phyloP scores from a whole-genome alignment of 345 rosid genomes.

The Litchi chinensis region DNA sequence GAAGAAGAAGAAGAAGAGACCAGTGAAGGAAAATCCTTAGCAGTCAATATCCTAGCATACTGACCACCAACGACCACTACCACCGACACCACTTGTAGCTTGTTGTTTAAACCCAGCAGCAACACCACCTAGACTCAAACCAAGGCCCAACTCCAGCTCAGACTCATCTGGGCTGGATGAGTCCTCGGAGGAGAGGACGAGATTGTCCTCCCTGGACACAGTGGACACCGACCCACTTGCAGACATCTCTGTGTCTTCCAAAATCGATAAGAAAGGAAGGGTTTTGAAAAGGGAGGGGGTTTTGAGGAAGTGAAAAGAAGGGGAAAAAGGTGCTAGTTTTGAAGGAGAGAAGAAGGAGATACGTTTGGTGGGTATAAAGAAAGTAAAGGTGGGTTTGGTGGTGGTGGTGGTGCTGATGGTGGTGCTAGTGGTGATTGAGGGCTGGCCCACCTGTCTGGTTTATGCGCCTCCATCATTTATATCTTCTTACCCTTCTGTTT shows the following conservation, averaged over 20 bases:
- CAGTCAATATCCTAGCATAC: slow-evolving; percentile 56
- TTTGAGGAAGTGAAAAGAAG: not conserved
- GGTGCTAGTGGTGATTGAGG: slow-evolving; percentile 25
- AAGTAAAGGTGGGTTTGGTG: slow-evolving; percentile 10
- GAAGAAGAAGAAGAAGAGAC: slow-evolving; percentile 32
- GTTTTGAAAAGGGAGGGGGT: not conserved
- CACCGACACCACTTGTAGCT: slow-evolving; percentile 17
- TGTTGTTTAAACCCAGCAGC: slow-evolving; percentile 34
- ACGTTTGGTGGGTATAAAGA: slow-evolving; percentile 7
- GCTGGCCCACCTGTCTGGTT: slow-evolving; percentile 50
- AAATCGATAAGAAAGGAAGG: not conserved
- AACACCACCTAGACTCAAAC: slow-evolving; percentile 52
- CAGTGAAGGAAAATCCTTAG: slow-evolving; percentile 50
- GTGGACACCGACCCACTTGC: slow-evolving; percentile 49
- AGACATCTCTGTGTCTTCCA: slow-evolving; percentile 20
- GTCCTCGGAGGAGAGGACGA: slow-evolving; percentile 69
- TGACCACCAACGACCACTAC: not conserved
- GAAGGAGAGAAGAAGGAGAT: slow-evolving; percentile 24
- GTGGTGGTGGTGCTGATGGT: slow-evolving; percentile 5
- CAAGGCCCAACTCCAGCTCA: slow-evolving; percentile 67
- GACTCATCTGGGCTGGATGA: slow-evolving; percentile 68
- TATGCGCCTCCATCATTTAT: slow-evolving; percentile 23
- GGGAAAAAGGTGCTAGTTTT: not conserved
- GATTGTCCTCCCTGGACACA: slow-evolving; percentile 54
- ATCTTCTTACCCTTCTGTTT: not conserved